These are phyloP conservation scores for Rhizophagus prolifer DNA, from an alignment of 192 early-diverging fungal species.

Conservation along the genomic window DNA sequence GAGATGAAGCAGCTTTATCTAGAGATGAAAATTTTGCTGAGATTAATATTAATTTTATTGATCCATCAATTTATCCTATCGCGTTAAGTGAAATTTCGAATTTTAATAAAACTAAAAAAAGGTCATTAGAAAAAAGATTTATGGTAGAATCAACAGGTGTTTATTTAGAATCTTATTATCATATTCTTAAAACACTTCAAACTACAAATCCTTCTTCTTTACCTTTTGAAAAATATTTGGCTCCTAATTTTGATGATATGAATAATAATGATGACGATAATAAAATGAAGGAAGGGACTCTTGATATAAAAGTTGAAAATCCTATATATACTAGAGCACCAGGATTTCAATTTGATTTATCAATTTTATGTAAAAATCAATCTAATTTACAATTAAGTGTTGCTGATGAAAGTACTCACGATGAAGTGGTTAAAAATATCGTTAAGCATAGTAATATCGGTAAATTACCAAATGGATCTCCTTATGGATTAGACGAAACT, in stretches of 20 bases:
- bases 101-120: no score
- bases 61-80: constrained; percentile 32
- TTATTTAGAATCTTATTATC: constrained; percentile 38
- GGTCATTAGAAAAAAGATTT: constrained; percentile 23
- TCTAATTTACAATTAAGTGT: background rate
- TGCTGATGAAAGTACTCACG: background rate
- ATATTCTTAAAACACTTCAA: constrained; percentile 41
- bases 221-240: constrained; percentile 45
- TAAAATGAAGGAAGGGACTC: background rate
- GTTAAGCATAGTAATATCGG: background rate
- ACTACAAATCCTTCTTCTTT: constrained; percentile 33
- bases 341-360: background rate
- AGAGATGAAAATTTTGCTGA: constrained; percentile 8
- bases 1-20: constrained; percentile 34
- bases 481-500: background rate
- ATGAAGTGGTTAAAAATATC: background rate
- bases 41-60: constrained; percentile 37
- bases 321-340: constrained; percentile 24
- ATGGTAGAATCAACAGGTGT: constrained; percentile 42
- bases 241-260: background rate
- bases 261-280: no score
- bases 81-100: constrained; percentile 16
- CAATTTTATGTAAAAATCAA: background rate
- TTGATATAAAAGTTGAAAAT: background rate
- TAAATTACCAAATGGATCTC: no score